Evolutionary conservation across 108 stramenopile species (phyloP), one percentile per base, ranked within the genome.

Genomic region (Skeletonema grethae): DNA sequence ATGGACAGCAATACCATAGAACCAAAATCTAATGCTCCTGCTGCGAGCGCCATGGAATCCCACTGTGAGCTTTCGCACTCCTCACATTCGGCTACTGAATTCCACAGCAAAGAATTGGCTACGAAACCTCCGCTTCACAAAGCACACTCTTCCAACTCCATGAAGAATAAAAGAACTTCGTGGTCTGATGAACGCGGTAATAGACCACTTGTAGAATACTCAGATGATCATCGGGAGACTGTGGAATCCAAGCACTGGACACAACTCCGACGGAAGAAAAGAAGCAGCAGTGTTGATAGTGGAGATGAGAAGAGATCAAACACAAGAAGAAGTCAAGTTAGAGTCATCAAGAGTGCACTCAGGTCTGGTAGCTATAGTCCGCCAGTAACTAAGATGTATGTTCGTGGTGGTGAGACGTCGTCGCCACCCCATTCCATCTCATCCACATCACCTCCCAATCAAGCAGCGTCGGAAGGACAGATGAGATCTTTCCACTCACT

Each of bases 101-200:
- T 72, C 41, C 63, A 63, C 25, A 64, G n/a, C 45, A 38, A 61
- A 32, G 15, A 48, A 28, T 56, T 77, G 57, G 70, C 35, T 59
- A 30, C 34, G 11, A 12, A 46, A 35, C 36, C 39, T 22, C 46
- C 64, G 13, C 12, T 57, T 38, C 48, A 32, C 36, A 55, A 77
- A 50, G 32, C 59, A 67, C 30, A 56, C 16, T 20, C 48, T 36
- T 66, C 62, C 34, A 78, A 63, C 74, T 57, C 41, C 50, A 58
- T 75, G 34, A 66, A 48, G 32, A 61, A 29, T n/a, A 80, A 82
- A 38, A 89, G 84, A 46, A 73, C 79, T 59, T 90, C 89, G 22
- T 93, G 92, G 90, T 89, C 88, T 3, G 92, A 93, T 65, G 86
- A 89, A 64, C 75, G 74, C 56, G 92, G 88, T 38, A 38, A 67